These are phyloP conservation scores for Hyphochytrium catenoides DNA, from an alignment of 352 stramenopile genomes.

Conservation along the genomic window DNA sequence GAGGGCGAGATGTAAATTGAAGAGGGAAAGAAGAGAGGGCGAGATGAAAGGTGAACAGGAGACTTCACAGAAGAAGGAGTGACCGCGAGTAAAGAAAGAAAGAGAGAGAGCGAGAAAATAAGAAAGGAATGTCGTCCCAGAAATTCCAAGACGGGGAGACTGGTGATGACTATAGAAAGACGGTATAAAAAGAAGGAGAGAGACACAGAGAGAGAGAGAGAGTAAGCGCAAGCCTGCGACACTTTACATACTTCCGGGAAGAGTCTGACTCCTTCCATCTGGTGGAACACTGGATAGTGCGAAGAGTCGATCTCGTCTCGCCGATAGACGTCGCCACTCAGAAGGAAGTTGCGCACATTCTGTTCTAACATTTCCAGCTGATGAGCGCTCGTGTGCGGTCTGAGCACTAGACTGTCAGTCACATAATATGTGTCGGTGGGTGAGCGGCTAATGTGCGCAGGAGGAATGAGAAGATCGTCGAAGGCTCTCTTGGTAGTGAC, in stretches of 20 bases:
- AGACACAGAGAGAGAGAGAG: too few species aligned
- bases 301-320: conserved; percentile 94
- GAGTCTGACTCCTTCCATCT: conserved; percentile 93
- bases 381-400: conserved; percentile 74
- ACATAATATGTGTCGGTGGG: conserved; percentile 74
- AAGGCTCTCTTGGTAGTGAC: conserved; percentile 68
- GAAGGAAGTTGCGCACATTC: conserved; percentile 67
- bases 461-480: conserved; percentile 69
- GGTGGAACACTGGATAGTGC: conserved; percentile 98
- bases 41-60: too few species aligned
- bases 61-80: too few species aligned
- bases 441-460: conserved; percentile 60
- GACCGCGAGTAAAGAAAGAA: too few species aligned
- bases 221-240: too few species aligned
- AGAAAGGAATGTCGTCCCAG: too few species aligned
- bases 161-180: too few species aligned
- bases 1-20: too few species aligned
- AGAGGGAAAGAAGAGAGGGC: too few species aligned
- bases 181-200: neutral
- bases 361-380: conserved; percentile 70
- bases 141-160: too few species aligned
- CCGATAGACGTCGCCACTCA: conserved; percentile 86
- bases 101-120: too few species aligned
- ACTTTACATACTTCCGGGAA: conserved; percentile 56
- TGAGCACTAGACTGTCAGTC: conserved; percentile 41